These are phyloP conservation scores for Nakazawaea wyomingensis DNA, from an alignment of 805 yeast species.

Conservation along the genomic window DNA sequence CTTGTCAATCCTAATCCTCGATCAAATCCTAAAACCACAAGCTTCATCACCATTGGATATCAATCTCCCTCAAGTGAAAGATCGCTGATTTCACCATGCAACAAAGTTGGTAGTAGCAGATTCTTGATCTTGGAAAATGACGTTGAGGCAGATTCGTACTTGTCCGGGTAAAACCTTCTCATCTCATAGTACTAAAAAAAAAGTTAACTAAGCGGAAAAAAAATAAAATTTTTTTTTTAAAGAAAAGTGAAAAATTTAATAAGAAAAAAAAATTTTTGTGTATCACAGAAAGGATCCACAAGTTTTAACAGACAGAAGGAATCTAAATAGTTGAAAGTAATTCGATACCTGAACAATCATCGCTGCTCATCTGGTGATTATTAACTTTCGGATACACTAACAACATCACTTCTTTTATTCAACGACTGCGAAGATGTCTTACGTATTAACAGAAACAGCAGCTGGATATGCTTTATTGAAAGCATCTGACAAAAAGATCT, in stretches of 20 bases:
- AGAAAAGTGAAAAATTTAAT: conserved; percentile 5
- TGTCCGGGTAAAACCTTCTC: conserved; percentile 5
- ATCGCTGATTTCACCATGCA: too few relatives aligned
- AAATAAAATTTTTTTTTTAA: not conserved
- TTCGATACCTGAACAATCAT: not conserved
- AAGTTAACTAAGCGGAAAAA: not conserved
- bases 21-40: too few relatives aligned
- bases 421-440: conserved; percentile 77
- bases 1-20: too few relatives aligned
- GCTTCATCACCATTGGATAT: too few relatives aligned
- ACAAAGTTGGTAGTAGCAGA: too few relatives aligned
- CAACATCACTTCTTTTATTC: too few relatives aligned
- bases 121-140: conserved; percentile 2
- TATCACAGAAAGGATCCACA: not conserved
- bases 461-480: conserved; percentile 98
- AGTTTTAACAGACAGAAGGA: not conserved
- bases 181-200: conserved; percentile 1
- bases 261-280: conserved; percentile 6
- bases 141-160: not conserved
- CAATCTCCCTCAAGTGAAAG: too few relatives aligned
- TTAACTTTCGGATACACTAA: not conserved
- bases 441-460: conserved; percentile 93
- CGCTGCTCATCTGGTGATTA: not conserved
- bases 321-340: not conserved
- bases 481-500: conserved; percentile 95